Percentiles rank a stretch among this genome's conserved stretches.
Evolutionary conservation across 1,139 yeast species (phyloP).

Genomic region (Pichia norvegensis): DNA sequence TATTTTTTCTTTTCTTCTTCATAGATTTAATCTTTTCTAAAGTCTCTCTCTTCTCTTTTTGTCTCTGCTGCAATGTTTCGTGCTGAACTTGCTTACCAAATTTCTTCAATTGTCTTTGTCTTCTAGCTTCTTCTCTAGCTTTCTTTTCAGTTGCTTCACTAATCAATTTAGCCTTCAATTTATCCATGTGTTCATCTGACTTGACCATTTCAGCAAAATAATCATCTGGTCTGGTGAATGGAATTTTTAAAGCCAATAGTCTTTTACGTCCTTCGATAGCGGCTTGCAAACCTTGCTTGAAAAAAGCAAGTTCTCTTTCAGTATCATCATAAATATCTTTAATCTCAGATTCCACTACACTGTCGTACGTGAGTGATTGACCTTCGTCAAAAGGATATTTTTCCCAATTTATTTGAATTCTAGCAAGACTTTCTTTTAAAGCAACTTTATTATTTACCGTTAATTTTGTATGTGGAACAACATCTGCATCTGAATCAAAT

Average conservation of each 20-base stretch:
- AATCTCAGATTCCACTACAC: slow-evolving; percentile 54
- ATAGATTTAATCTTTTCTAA: slow-evolving; percentile 83
- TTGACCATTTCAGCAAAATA: slow-evolving; percentile 98
- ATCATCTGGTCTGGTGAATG: slow-evolving; percentile 89
- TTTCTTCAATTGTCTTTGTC: slow-evolving; percentile 91
- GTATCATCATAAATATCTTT: slow-evolving; percentile 94
- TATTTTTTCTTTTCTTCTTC: slow-evolving; percentile 77
- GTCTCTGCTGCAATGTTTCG: slow-evolving; percentile 89
- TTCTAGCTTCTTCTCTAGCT: slow-evolving; percentile 89
- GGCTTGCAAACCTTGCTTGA: slow-evolving; percentile 88
- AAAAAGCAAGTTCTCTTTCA: slow-evolving; percentile 75
- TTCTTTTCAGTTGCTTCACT: slow-evolving; percentile 85
- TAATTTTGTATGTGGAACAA: slow-evolving; percentile 79
- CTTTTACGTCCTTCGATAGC: slow-evolving; percentile 64
- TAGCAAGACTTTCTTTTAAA: slow-evolving; percentile 55
- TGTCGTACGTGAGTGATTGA: slow-evolving; percentile 59
- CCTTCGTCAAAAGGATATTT: slow-evolving; percentile 76
- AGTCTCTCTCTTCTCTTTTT: slow-evolving; percentile 86
- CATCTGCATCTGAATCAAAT: slow-evolving; percentile 52
- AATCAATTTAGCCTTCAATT: slow-evolving; percentile 70
- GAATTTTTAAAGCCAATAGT: slow-evolving; percentile 52
- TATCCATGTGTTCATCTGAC: slow-evolving; percentile 97
- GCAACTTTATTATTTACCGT: slow-evolving; percentile 73
- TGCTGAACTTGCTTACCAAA: slow-evolving; percentile 96
- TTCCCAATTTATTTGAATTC: slow-evolving; percentile 65